phyloP scores from a whole-genome alignment of 169 alveolate genomes.

The Eimeria maxima region DNA sequence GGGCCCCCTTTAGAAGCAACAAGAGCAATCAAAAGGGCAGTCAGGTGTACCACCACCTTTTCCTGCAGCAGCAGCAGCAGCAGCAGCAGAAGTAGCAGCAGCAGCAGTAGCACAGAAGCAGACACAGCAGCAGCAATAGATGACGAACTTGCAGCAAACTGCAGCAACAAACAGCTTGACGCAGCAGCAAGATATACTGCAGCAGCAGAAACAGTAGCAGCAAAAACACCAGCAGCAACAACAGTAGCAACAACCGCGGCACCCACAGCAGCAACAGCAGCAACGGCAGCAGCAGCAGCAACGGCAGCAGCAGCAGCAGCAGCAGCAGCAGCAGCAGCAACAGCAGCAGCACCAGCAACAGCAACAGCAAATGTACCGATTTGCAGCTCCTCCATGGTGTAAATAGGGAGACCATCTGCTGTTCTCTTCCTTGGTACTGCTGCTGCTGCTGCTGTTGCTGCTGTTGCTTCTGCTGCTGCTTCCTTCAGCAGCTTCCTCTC shows the following conservation, averaged over 20 bases:
- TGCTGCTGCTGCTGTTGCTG: not conserved
- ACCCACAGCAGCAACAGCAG: no score
- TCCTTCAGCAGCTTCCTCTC: not conserved
- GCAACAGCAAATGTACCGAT: not conserved
- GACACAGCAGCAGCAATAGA: no score
- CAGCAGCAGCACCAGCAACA: not conserved
- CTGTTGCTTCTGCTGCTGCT: not conserved
- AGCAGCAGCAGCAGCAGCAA: not conserved
- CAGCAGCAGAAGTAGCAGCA: not conserved
- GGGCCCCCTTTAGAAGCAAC: not conserved
- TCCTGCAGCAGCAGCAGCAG: conserved; percentile 41
- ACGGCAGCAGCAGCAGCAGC: no score
- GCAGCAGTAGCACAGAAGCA: not conserved
- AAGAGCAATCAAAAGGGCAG: conserved; percentile 10
- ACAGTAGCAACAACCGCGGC: no score
- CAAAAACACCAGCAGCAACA: no score
- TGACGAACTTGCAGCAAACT: no score
- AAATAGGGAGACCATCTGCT: not conserved
- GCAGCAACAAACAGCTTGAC: no score
- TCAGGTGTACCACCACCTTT: conserved; percentile 1
- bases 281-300: no score
- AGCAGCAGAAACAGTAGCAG: no score
- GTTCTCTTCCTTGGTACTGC: not conserved
- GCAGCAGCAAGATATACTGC: no score
- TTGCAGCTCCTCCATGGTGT: not conserved